phyloP scores from a whole-genome alignment of 148 eudicot species.

The Cornus suecica region DNA sequence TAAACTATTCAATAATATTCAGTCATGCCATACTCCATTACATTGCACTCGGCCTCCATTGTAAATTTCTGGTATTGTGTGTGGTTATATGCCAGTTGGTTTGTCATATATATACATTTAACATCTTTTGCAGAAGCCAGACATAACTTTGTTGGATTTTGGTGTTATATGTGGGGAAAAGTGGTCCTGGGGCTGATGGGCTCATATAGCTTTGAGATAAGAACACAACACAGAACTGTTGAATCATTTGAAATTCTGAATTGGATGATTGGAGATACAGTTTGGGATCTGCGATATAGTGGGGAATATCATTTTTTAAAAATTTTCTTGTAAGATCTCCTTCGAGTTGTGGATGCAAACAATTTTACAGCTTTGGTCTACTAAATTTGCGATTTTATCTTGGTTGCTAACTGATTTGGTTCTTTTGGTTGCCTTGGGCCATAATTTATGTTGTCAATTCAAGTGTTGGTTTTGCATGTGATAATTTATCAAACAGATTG shows the following conservation, averaged over 20 bases:
- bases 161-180: background rate
- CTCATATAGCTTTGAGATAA: background rate
- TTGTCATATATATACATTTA: too few relatives aligned
- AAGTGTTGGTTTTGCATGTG: background rate
- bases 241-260: background rate
- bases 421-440: conserved; percentile 52
- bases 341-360: background rate
- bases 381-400: conserved; percentile 4
- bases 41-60: too few relatives aligned
- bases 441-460: conserved; percentile 66
- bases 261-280: background rate
- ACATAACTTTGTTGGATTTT: too few relatives aligned
- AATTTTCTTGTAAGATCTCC: too few relatives aligned
- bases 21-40: too few relatives aligned
- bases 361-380: conserved; percentile 5
- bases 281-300: background rate
- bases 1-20: too few relatives aligned
- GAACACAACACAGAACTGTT: background rate
- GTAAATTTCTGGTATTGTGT: too few relatives aligned
- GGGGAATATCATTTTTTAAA: too few relatives aligned
- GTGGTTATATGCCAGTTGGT: too few relatives aligned
- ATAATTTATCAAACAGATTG: background rate
- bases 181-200: background rate
- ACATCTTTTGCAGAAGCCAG: too few relatives aligned
- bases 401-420: conserved; percentile 1